These are phyloP conservation scores for Acanthamoeba triangularis DNA, from an alignment of 208 protist genomes.

Conservation along the genomic window DNA sequence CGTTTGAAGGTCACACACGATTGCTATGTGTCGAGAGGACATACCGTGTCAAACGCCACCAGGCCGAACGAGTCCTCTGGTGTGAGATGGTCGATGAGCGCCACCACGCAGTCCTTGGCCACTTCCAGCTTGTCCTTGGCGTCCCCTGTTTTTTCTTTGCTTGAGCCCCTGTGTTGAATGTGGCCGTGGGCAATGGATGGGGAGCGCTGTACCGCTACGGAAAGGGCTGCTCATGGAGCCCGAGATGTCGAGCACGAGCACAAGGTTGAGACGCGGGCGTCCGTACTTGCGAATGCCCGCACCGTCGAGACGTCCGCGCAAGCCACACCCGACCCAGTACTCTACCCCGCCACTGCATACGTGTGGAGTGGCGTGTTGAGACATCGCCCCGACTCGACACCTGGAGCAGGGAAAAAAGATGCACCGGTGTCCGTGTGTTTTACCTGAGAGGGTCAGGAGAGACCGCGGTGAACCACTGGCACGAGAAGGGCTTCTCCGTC, in stretches of 20 bases:
- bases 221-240: neutral
- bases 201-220: neutral
- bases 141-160: neutral
- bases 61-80: neutral
- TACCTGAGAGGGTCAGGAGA: neutral
- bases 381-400: too few relatives aligned
- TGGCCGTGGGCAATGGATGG: neutral
- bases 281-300: neutral
- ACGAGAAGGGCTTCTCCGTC: neutral
- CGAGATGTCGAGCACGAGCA: neutral
- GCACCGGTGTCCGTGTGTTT: neutral
- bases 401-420: neutral
- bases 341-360: neutral
- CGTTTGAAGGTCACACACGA: neutral
- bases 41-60: neutral
- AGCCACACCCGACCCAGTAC: neutral
- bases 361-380: too few relatives aligned
- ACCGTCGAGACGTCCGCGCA: neutral
- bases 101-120: neutral
- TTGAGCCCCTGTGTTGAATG: neutral
- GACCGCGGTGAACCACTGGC: neutral
- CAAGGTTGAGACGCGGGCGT: neutral
- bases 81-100: neutral
- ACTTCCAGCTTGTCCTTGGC: neutral
- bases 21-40: neutral